These are phyloP conservation scores for Deinandra increscens DNA, from an alignment of 129 eudicot genomes.

Conservation along the genomic window DNA sequence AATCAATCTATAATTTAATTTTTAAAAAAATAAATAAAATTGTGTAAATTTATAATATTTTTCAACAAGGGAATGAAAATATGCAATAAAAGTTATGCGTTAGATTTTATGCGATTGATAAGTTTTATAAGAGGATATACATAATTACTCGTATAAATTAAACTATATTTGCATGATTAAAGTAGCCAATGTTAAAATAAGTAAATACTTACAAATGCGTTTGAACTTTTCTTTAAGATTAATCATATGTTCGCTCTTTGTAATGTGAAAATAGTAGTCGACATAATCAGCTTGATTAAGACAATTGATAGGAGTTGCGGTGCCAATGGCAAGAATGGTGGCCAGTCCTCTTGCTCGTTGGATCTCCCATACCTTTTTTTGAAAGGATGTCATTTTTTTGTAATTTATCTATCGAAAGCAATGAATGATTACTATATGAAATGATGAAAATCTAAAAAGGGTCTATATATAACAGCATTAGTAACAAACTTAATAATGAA, in stretches of 20 bases:
- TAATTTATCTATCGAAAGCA: not conserved
- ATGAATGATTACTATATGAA: too few species aligned
- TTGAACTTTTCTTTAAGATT: conserved; percentile 3
- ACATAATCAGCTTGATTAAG: not conserved
- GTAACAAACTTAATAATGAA: too few species aligned
- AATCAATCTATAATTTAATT: too few species aligned
- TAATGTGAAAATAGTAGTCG: not conserved
- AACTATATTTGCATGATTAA: not conserved
- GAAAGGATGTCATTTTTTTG: not conserved
- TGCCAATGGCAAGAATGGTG: conserved; percentile 8
- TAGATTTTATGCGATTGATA: too few species aligned
- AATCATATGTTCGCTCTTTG: not conserved
- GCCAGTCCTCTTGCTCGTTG: not conserved
- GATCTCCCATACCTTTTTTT: not conserved
- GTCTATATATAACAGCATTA: too few species aligned
- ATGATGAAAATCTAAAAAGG: too few species aligned
- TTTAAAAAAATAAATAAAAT: too few species aligned
- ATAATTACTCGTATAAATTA: too few species aligned
- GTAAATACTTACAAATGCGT: not conserved
- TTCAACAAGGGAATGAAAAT: too few species aligned
- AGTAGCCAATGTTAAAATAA: not conserved
- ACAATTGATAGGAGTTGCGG: conserved; percentile 3
- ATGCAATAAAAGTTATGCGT: too few species aligned
- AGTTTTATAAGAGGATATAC: too few species aligned
- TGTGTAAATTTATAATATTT: too few species aligned